Conservation (phyloP, 768 basidiomycete genomes). For the Rhodosporidiobolus odoratus region DNA sequence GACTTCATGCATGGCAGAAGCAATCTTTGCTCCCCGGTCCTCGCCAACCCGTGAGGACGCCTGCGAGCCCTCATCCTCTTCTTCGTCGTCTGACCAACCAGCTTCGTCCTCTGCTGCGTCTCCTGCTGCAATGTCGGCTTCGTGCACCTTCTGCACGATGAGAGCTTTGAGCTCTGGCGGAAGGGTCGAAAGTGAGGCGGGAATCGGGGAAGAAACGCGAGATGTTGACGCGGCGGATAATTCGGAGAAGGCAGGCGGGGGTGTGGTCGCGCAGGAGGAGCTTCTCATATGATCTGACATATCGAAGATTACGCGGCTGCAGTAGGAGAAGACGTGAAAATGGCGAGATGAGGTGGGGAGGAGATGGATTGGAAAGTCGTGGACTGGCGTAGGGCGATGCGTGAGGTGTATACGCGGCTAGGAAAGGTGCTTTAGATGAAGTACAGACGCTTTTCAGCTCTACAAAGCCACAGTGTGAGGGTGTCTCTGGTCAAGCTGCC, state of each 20-base stretch:
- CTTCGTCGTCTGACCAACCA: background rate
- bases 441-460: too few relatives aligned
- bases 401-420: background rate
- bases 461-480: too few relatives aligned
- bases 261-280: background rate
- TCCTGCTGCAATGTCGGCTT: background rate
- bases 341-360: background rate
- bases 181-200: background rate
- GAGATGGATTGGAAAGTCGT: background rate
- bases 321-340: background rate
- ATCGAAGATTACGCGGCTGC: background rate
- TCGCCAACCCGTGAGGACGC: background rate
- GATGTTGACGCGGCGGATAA: background rate
- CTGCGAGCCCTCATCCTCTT: background rate
- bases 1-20: too few relatives aligned
- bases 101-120: background rate
- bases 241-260: background rate
- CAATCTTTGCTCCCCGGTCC: background rate
- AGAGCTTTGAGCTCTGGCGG: slow-evolving; percentile 29
- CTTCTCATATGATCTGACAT: background rate
- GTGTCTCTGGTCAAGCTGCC: too few relatives aligned
- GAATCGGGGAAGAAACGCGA: background rate
- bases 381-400: background rate
- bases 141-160: slow-evolving; percentile 16
- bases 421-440: background rate